Evolutionary conservation across 1,284 basidiomycete genomes (phyloP).

Genomic region (Phaffia rhodozyma): DNA sequence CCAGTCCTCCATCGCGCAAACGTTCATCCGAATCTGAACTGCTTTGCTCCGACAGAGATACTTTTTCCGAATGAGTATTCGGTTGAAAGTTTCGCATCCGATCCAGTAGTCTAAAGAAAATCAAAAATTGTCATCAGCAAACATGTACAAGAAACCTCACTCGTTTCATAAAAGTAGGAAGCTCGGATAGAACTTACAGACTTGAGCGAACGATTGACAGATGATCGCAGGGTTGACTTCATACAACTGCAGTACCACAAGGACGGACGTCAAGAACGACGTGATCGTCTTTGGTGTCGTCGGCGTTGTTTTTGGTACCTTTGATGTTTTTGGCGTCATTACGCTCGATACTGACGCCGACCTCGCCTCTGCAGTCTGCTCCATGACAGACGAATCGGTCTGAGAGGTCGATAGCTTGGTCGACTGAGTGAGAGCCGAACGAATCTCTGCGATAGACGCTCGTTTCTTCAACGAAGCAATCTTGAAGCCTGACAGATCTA

Average conservation of each 20-base stretch:
- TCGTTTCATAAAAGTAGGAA: conserved; percentile 39
- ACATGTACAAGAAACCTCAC: too few species aligned
- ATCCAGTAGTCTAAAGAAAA: conserved; percentile 28
- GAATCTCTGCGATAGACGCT: not conserved
- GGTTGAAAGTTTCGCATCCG: conserved; percentile 80
- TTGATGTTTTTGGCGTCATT: not conserved
- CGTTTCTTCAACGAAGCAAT: not conserved
- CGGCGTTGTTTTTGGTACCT: not conserved
- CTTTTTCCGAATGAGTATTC: conserved; percentile 78
- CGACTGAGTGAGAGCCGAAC: not conserved
- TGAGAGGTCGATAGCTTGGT: not conserved
- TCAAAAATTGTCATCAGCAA: not conserved
- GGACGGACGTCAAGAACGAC: conserved; percentile 72
- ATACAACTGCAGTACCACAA: conserved; percentile 71
- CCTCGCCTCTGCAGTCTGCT: too few species aligned
- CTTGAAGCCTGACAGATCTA: not conserved
- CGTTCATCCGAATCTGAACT: conserved; percentile 79
- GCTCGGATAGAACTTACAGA: conserved; percentile 67
- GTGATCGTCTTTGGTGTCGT: conserved; percentile 55
- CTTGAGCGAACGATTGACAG: conserved; percentile 86
- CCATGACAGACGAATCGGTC: not conserved
- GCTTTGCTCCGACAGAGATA: conserved; percentile 85
- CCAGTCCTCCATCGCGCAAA: conserved; percentile 84
- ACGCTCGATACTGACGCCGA: too few species aligned
- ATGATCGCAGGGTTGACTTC: conserved; percentile 84